Evolutionary conservation across 2,329 filamentous ascomycete species (phyloP).

Genomic region (Hymenoscyphus albidus): DNA sequence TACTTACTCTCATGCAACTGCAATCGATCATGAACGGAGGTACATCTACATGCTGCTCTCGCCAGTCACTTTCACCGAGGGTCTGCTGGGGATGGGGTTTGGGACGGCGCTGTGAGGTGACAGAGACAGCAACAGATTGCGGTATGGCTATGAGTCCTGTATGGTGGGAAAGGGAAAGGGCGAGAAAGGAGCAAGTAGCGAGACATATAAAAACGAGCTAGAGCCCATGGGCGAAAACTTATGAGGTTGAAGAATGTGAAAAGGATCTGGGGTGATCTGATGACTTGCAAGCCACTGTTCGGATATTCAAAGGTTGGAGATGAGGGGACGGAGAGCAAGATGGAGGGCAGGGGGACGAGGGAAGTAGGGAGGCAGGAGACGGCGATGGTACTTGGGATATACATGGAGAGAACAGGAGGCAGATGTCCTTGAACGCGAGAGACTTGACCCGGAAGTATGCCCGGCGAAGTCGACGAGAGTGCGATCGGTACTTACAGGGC

Average conservation of each 20-base stretch:
- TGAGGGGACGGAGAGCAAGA: conserved; percentile 21
- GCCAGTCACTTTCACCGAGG: conserved; percentile 25
- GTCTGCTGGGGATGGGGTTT: conserved; percentile 16
- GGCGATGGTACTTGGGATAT: conserved; percentile 7
- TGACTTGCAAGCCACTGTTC: conserved; percentile 26
- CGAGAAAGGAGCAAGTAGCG: not conserved
- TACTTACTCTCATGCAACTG: conserved; percentile 32
- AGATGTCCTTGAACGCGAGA: conserved; percentile 22
- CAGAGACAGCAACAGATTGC: conserved; percentile 7
- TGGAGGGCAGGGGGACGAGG: conserved; percentile 19
- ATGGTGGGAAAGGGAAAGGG: conserved; percentile 11
- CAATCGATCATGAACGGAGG: conserved; percentile 24
- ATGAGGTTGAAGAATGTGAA: conserved; percentile 7
- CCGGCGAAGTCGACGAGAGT: conserved; percentile 15
- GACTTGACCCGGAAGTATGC: conserved; percentile 26
- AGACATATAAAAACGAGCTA: conserved; percentile 3
- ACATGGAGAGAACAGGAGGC: conserved; percentile 27
- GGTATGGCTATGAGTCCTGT: conserved; percentile 3
- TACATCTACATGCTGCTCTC: conserved; percentile 29
- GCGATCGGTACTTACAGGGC: conserved; percentile 30
- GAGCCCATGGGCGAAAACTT: conserved; percentile 4
- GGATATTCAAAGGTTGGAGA: conserved; percentile 9
- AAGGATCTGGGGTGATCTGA: conserved; percentile 27
- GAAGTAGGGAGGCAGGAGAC: conserved; percentile 14
- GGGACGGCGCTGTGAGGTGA: conserved; percentile 9